Base-by-base conservation (phyloP, 805 yeast species). In the Teunomyces stri region DNA sequence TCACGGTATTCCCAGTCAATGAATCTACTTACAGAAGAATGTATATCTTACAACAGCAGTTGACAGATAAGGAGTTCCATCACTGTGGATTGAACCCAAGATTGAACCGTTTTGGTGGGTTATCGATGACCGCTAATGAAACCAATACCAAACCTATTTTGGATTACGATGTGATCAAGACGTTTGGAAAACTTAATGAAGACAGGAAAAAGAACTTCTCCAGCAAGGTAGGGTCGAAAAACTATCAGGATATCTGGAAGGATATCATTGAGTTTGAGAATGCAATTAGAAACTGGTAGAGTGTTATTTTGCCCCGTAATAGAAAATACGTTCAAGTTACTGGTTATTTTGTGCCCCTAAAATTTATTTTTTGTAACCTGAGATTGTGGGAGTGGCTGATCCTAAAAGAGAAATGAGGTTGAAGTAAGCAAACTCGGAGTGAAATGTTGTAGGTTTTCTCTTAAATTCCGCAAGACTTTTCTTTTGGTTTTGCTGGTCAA, bases 31-130 rank as follows among this genome's bases (percentile, higher is more conserved):
- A 89, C 66, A 78, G 97, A 64, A 74, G 95, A 48, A 73, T 94
- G 60, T 88, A 87, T 59, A 84, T 89, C 30, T 70, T 92, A 16
- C 97, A 91, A 61, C 96, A 90, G 64, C 97, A 90, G 57, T 68
- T 94, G 43, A 77, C 78, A 31, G 97, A 91, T 47, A 87, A 87
- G 54, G 87, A 86, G 48, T 74, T 72, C 33, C 90, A 86, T 52
- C 66, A 70, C 48, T 84, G 87, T 43, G 97, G 97, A 0, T 69
- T 94, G 53, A 94, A 92, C 61, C 96, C 96, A 2, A 75, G 79
- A 51, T 69, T 81, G 74, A 85, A 85, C 55, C 66, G 88, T 35
- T 63, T 79, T 44, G 75, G 72, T 11, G 78, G 78, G 3, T 61
- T 72, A 9, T 50, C 69, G n/a, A 52, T 66, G 25, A 53, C 66